A percentile compares a stretch with the other conserved stretches of the same genome.
Evolutionary conservation across 345 rosid genomes (phyloP).

Genomic region (Salix dunnii): DNA sequence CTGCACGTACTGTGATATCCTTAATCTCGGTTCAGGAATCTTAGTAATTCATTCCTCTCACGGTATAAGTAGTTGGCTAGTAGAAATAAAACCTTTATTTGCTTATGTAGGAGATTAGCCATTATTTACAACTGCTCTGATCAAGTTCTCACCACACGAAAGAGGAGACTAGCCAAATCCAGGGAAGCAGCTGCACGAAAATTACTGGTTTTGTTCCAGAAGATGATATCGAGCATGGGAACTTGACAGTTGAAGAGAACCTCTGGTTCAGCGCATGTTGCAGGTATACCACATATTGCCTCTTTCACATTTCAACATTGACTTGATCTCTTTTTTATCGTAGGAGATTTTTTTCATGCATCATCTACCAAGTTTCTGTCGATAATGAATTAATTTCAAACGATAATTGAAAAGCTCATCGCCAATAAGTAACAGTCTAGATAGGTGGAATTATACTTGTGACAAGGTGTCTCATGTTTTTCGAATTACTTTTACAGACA

Average conservation of each 20-base stretch:
- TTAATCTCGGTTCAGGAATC: no score
- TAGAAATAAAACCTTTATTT: no score
- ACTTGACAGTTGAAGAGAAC: conserved; percentile 93
- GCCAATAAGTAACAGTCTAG: background rate
- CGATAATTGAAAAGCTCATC: background rate
- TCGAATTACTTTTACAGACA: background rate
- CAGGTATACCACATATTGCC: conserved; percentile 37
- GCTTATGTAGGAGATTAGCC: no score
- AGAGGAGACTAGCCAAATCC: no score
- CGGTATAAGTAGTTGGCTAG: no score
- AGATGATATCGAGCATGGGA: conserved; percentile 93
- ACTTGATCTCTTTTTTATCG: background rate
- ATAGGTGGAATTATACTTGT: no score
- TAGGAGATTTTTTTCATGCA: background rate
- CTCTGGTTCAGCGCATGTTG: conserved; percentile 95
- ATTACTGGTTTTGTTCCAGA: conserved; percentile 91
- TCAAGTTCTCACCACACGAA: no score
- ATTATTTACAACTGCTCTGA: no score
- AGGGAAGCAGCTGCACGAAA: conserved; percentile 91
- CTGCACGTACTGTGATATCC: background rate
- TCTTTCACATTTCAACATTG: background rate
- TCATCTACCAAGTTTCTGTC: background rate
- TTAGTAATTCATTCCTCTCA: no score
- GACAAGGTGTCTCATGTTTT: no score
- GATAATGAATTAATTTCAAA: background rate